Base-by-base conservation (phyloP, 495 filamentous ascomycete species). In the Physcia stellaris region DNA sequence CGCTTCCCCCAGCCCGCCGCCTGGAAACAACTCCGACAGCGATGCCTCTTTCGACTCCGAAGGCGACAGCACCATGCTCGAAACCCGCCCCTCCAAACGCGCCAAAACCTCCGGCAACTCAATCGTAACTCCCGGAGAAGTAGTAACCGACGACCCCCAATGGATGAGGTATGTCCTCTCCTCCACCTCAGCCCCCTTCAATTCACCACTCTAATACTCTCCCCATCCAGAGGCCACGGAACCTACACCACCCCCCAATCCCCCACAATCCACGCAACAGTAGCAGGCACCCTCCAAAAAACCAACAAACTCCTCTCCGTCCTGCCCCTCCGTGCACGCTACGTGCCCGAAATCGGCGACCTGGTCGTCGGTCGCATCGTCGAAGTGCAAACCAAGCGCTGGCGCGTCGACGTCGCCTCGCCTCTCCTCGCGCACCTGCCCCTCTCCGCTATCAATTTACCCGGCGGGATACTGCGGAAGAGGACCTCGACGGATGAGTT, bases 221-320 rank as follows among this genome's bases (percentile, higher is more conserved):
- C 20, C 13, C 20, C 33, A 24, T 37, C 20, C 50, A 81, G 77
- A 62, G 85, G 85, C 51, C 85, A 93, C 60, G 85, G 85, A 37
- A 92, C 86, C 27, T 83, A 76, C 56, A 67, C 73, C 17, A 62
- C 69, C 24, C 57, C 74, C 6, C 47, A 62, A 35, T 70, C 71
- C 7, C 68, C 71, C 4, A 68, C 72, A 19, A 98, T 98, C 50
- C 67, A 76, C 35, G 83, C 84, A 29, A 88, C 88, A 0, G 76
- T 98, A 22, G 83, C 85, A 4, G 90, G 90, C 52, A 87, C 76
- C 15, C 60, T 95, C 4, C 74, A 77, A 35, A 86, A 85, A 46
- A 94, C 86, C 41, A 98, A 98, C 70, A 98, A 96, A 58, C 73
- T 98, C 3, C 77, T 98, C 34, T 92, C 83, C 23, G 81, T 98